Conservation (phyloP, 164 flowering plant genomes). For the Chloranthus sessilifolius region DNA sequence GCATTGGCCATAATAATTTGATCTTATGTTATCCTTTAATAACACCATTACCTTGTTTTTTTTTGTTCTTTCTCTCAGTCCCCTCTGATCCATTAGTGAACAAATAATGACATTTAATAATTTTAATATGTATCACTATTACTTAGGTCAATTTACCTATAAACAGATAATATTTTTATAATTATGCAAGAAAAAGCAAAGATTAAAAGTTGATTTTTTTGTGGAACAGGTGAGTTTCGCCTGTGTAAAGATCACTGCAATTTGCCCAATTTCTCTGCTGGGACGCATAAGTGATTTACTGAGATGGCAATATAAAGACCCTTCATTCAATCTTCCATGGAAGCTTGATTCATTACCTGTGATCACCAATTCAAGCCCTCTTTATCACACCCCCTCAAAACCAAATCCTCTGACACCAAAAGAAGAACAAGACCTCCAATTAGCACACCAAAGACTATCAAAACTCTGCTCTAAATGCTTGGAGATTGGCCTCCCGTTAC, state of each 20-base stretch:
- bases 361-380: slow-evolving; percentile 55
- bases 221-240: slow-evolving; percentile 65
- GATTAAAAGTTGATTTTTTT: background rate
- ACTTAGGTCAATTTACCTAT: too few relatives aligned
- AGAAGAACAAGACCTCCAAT: slow-evolving; percentile 61
- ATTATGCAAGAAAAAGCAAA: too few relatives aligned
- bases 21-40: too few relatives aligned
- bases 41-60: too few relatives aligned
- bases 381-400: slow-evolving; percentile 52
- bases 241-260: slow-evolving; percentile 78
- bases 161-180: too few relatives aligned
- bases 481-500: slow-evolving; percentile 42
- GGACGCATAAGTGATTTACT: slow-evolving; percentile 64
- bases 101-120: too few relatives aligned
- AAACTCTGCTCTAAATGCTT: slow-evolving; percentile 41
- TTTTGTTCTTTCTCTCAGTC: slow-evolving; percentile 1
- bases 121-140: too few relatives aligned
- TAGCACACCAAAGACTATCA: slow-evolving; percentile 42
- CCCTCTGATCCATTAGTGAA: too few relatives aligned
- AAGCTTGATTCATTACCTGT: slow-evolving; percentile 56
- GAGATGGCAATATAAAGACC: slow-evolving; percentile 71
- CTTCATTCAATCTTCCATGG: slow-evolving; percentile 76
- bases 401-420: slow-evolving; percentile 56
- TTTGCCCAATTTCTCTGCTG: slow-evolving; percentile 57
- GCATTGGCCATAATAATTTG: too few relatives aligned